Evolutionary conservation across 129 eudicot genomes (phyloP).

Genomic region (Dittrichia graveolens): DNA sequence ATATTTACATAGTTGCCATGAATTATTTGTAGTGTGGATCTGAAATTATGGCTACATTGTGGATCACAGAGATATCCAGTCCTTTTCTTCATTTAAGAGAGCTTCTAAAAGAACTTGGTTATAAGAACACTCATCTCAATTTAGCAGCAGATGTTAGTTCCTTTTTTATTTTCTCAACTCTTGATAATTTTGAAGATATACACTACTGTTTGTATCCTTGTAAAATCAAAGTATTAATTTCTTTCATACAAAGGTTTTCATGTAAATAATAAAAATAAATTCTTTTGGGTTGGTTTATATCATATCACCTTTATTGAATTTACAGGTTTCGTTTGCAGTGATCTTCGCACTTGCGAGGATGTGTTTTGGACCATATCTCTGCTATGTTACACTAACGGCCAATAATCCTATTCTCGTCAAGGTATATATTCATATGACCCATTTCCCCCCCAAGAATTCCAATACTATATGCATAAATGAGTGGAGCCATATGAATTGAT

Average conservation of each 20-base stretch:
- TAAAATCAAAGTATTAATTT: too few species aligned
- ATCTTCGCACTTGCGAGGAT: constrained; percentile 82
- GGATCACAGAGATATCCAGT: constrained; percentile 86
- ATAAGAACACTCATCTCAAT: constrained; percentile 73
- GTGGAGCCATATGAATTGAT: not conserved
- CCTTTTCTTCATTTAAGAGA: constrained; percentile 91
- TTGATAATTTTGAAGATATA: not conserved
- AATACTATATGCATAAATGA: too few species aligned
- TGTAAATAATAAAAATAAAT: too few species aligned
- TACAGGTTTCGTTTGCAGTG: constrained; percentile 67
- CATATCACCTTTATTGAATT: constrained; percentile 12
- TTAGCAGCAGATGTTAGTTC: constrained; percentile 87
- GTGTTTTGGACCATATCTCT: constrained; percentile 78
- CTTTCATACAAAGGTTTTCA: too few species aligned
- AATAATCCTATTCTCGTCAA: constrained; percentile 71
- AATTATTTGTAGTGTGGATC: constrained; percentile 72
- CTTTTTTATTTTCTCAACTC: not conserved
- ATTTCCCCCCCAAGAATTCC: not conserved
- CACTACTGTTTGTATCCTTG: too few species aligned
- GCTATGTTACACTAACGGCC: constrained; percentile 74
- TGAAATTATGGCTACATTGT: constrained; percentile 85
- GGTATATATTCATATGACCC: constrained; percentile 38
- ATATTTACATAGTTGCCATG: constrained; percentile 7
- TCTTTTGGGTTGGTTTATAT: not conserved
- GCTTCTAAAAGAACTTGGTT: constrained; percentile 84